Conservation (phyloP, 257 asterid genomes). For the Solanum raphanifolium region DNA sequence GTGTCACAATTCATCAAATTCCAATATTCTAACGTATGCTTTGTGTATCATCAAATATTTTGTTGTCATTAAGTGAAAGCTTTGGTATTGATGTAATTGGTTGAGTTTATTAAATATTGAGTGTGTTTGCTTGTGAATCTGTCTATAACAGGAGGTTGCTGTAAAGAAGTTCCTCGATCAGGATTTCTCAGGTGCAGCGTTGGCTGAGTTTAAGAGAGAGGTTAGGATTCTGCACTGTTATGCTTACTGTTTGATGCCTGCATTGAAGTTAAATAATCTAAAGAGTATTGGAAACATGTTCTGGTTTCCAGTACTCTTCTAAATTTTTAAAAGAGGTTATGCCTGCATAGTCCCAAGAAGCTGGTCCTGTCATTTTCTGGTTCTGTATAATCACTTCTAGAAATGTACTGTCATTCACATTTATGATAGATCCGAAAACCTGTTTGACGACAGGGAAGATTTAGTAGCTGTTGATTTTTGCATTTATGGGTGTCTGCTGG, state of each 20-base stretch:
- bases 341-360: background rate
- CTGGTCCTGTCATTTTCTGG: background rate
- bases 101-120: background rate
- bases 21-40: background rate
- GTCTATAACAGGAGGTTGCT: constrained; percentile 75
- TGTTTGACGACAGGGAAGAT: background rate
- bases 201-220: constrained; percentile 98
- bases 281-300: background rate
- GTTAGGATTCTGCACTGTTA: constrained; percentile 32
- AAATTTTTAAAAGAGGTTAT: background rate
- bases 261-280: background rate
- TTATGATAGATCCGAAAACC: background rate
- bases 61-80: background rate
- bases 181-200: constrained; percentile 99
- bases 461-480: background rate
- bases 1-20: background rate
- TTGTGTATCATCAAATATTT: background rate
- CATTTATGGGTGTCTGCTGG: background rate
- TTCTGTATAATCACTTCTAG: background rate
- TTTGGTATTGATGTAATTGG: background rate
- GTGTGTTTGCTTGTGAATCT: constrained; percentile 7
- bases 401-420: background rate
- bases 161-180: constrained; percentile 99
- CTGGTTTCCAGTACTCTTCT: background rate
- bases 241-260: background rate